Evolutionary conservation across 2,329 filamentous ascomycete species (phyloP).

Genomic region (Tolypocladium ovalisporum): DNA sequence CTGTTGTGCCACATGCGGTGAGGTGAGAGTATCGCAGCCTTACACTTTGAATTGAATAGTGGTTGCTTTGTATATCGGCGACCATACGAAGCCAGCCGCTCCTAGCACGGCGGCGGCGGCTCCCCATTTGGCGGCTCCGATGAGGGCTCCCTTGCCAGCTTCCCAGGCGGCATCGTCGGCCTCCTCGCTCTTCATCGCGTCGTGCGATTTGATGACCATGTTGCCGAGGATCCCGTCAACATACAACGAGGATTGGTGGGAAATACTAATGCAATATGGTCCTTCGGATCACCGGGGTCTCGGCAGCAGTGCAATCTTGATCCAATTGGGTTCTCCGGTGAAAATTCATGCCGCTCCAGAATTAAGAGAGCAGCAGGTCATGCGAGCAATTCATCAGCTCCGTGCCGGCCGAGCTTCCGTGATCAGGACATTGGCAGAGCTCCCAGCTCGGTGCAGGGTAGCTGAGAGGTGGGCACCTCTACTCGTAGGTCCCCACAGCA

Average conservation of each 20-base stretch:
- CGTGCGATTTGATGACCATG: constrained; percentile 36
- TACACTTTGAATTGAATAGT: constrained; percentile 73
- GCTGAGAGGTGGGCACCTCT: neutral
- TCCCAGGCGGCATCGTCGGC: constrained; percentile 61
- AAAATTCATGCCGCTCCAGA: neutral
- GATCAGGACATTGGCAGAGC: neutral
- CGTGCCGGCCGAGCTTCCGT: neutral
- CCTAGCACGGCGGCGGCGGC: constrained; percentile 51
- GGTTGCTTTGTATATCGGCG: constrained; percentile 60
- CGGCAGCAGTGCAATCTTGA: neutral
- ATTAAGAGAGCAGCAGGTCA: neutral
- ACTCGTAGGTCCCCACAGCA: neutral
- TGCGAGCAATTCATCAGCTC: neutral
- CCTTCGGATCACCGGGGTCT: neutral
- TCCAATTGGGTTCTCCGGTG: neutral
- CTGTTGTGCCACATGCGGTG: neutral
- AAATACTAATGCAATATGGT: neutral
- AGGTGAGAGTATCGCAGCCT: constrained; percentile 12
- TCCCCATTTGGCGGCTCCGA: constrained; percentile 65
- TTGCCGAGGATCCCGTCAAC: no score
- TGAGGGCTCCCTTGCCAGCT: constrained; percentile 53
- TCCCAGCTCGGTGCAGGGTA: constrained; percentile 2
- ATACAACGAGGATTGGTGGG: neutral
- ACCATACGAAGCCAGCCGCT: constrained; percentile 50
- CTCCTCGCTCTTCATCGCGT: constrained; percentile 52